These are phyloP conservation scores for Lecanicillium sp. DNA, from an alignment of 2,329 filamentous ascomycete species.

Conservation along the genomic window DNA sequence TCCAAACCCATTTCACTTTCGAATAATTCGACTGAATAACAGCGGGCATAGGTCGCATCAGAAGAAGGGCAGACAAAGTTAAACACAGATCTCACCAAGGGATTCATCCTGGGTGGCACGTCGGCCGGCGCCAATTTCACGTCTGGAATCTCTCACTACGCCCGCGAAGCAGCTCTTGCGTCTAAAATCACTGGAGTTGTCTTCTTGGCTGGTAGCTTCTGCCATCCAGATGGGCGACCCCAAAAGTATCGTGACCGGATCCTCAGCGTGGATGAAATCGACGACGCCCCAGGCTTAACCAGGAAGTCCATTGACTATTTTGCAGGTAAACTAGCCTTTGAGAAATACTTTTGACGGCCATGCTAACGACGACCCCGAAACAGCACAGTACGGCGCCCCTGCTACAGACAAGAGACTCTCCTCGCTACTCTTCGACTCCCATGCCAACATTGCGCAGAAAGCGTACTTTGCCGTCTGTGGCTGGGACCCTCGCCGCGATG, in stretches of 20 bases:
- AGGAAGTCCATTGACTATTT: slow-evolving; percentile 27
- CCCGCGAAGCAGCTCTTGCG: slow-evolving; percentile 25
- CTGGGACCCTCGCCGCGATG: slow-evolving; percentile 39
- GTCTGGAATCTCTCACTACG: slow-evolving; percentile 34
- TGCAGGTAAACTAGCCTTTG: slow-evolving; percentile 14
- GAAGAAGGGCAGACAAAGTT: slow-evolving; percentile 20
- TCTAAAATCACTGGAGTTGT: slow-evolving; percentile 37
- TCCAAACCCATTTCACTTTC: too few relatives aligned
- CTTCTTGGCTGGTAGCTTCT: slow-evolving; percentile 37
- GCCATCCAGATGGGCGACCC: slow-evolving; percentile 30
- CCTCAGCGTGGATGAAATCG: slow-evolving; percentile 28
- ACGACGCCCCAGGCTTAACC: slow-evolving; percentile 24
- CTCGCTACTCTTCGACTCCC: slow-evolving; percentile 24
- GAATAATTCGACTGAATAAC: too few relatives aligned
- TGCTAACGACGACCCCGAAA: not conserved
- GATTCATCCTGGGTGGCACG: slow-evolving; percentile 42
- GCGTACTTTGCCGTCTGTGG: slow-evolving; percentile 40
- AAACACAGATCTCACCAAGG: slow-evolving; percentile 30
- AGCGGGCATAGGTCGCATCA: slow-evolving; percentile 16
- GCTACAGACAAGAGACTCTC: slow-evolving; percentile 29
- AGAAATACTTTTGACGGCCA: not conserved
- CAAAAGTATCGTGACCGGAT: slow-evolving; percentile 25
- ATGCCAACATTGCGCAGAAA: slow-evolving; percentile 20
- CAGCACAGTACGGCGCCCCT: slow-evolving; percentile 19
- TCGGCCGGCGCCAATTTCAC: slow-evolving; percentile 45